Evolutionary conservation across 352 stramenopile genomes (phyloP).

Genomic region (Saprolegnia parasitica): DNA sequence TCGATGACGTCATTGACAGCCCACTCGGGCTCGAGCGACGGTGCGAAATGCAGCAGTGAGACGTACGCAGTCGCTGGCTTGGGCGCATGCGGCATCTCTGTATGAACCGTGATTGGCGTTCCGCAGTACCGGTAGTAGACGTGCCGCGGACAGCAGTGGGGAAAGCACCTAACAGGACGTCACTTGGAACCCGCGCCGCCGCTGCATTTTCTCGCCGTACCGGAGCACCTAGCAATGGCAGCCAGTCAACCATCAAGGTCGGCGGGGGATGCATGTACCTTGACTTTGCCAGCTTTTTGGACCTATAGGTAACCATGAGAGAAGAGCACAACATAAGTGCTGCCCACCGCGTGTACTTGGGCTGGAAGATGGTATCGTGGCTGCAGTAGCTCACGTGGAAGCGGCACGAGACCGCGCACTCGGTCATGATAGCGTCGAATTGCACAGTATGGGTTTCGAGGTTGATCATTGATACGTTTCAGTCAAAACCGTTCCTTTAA

Average conservation of each 20-base stretch:
- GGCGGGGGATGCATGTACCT: constrained; percentile 33
- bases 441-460: too few relatives aligned
- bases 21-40: neutral
- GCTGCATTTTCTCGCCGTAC: neutral
- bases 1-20: neutral
- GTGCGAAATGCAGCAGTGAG: constrained; percentile 2
- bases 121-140: constrained; percentile 49
- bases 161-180: constrained; percentile 40
- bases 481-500: too few relatives aligned
- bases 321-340: neutral
- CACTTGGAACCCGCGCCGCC: neutral
- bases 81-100: neutral
- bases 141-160: constrained; percentile 50
- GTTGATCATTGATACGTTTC: too few relatives aligned
- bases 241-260: neutral
- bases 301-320: constrained; percentile 3
- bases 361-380: constrained; percentile 24
- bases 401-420: neutral
- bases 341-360: constrained; percentile 17
- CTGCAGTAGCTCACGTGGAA: constrained; percentile 22
- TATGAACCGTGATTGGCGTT: neutral
- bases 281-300: constrained; percentile 25
- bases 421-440: too few relatives aligned
- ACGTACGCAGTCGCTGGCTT: neutral
- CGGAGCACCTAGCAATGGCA: constrained; percentile 38